Evolutionary conservation across 2,329 filamentous ascomycete genomes (phyloP).

Genomic region (Epichloe scottii): DNA sequence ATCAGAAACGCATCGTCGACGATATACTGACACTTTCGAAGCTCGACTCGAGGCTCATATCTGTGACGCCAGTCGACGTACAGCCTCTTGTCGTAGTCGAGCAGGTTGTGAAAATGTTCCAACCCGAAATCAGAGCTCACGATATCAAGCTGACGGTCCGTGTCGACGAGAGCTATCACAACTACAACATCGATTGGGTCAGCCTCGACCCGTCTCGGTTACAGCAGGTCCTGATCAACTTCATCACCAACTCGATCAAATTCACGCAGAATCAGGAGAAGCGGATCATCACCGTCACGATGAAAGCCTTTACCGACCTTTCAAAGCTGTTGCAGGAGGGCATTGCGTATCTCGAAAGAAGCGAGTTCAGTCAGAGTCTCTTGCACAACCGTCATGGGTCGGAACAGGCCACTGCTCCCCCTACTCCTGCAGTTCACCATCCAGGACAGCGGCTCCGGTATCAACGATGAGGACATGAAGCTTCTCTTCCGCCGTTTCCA

Average conservation of each 20-base stretch:
- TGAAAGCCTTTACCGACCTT: conserved; percentile 48
- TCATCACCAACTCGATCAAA: conserved; percentile 56
- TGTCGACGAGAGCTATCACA: conserved; percentile 53
- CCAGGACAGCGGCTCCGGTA: conserved; percentile 53
- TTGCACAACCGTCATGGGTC: not conserved
- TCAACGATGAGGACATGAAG: conserved; percentile 51
- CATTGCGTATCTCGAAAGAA: conserved; percentile 34
- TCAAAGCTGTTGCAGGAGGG: conserved; percentile 25
- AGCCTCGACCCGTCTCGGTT: conserved; percentile 63
- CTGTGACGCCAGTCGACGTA: conserved; percentile 57
- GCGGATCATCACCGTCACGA: conserved; percentile 47
- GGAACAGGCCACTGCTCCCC: conserved; percentile 26
- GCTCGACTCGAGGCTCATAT: conserved; percentile 55
- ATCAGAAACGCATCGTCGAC: conserved; percentile 63
- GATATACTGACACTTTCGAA: conserved; percentile 58
- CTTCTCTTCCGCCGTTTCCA: conserved; percentile 56
- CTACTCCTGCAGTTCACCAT: conserved; percentile 50
- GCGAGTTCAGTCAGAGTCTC: conserved; percentile 13
- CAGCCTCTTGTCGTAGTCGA: conserved; percentile 53
- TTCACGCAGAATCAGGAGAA: conserved; percentile 48
- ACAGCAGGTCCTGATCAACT: conserved; percentile 62
- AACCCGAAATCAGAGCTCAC: conserved; percentile 58
- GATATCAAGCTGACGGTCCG: conserved; percentile 58
- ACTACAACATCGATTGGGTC: conserved; percentile 56
- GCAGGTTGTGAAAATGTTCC: conserved; percentile 64